Evolutionary conservation across 352 stramenopile species (phyloP).

Genomic region (Globisporangium heterothallicum): DNA sequence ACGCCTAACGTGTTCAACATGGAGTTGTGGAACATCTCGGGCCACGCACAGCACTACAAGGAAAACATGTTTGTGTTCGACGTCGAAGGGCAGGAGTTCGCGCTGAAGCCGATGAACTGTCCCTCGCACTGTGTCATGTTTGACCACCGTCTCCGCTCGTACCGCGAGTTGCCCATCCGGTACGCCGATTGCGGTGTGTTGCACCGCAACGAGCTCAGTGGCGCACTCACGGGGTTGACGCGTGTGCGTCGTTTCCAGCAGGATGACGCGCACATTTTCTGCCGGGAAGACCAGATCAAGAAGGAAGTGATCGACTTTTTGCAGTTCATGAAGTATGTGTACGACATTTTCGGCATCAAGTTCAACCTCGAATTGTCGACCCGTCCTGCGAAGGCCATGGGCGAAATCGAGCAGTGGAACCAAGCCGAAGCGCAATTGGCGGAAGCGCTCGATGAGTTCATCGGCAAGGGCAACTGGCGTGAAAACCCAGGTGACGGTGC

Average conservation of each 20-base stretch:
- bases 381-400: conserved; percentile 93
- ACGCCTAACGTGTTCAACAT: conserved; percentile 97
- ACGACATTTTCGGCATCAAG: conserved; percentile 93
- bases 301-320: conserved; percentile 93
- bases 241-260: conserved; percentile 96
- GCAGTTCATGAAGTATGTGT: conserved; percentile 92
- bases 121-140: conserved; percentile 97
- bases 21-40: conserved; percentile 96
- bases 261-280: conserved; percentile 99
- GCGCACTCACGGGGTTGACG: conserved; percentile 95
- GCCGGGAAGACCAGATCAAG: conserved; percentile 92
- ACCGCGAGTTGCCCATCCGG: conserved; percentile 92
- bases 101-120: conserved; percentile 99
- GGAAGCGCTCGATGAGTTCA: conserved; percentile 65
- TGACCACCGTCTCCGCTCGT: conserved; percentile 91
- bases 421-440: conserved; percentile 78
- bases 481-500: conserved; percentile 95
- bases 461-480: conserved; percentile 86
- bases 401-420: conserved; percentile 92
- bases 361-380: conserved; percentile 93
- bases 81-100: conserved; percentile 89
- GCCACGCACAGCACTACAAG: conserved; percentile 96
- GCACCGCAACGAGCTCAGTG: conserved; percentile 93
- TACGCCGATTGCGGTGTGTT: conserved; percentile 95
- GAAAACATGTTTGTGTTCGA: conserved; percentile 94